Conservation (phyloP, 2,329 filamentous ascomycete genomes). For the Verticillium dahliae region DNA sequence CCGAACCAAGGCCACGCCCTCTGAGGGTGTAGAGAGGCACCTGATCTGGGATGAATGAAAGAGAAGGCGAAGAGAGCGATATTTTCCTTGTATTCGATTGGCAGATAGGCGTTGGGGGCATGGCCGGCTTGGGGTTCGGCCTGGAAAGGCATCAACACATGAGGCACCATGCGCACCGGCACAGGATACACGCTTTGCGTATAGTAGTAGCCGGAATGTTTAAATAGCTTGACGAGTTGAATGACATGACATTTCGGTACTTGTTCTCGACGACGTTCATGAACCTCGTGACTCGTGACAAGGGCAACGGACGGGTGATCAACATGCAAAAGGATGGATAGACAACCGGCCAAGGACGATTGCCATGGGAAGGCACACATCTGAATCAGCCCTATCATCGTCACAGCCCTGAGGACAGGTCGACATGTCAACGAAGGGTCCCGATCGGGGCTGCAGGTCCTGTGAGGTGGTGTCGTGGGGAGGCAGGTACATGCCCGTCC, state of each 20-base stretch:
- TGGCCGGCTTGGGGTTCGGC: background rate
- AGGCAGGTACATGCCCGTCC: no score
- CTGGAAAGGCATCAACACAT: background rate
- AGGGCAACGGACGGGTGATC: no score
- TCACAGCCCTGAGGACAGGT: background rate
- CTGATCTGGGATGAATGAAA: background rate
- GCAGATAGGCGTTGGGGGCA: background rate
- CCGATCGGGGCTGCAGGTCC: background rate
- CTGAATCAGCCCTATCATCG: background rate
- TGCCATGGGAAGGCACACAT: no score
- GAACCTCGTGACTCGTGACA: no score
- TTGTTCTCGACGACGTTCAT: background rate
- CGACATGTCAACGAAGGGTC: background rate
- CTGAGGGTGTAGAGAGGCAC: background rate
- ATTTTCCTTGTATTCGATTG: conserved; percentile 1
- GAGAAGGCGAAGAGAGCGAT: background rate
- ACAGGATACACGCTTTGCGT: background rate
- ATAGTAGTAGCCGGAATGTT: background rate
- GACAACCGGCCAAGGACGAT: no score
- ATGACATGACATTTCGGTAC: background rate
- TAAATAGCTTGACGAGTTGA: background rate
- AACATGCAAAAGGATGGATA: no score
- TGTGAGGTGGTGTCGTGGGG: background rate
- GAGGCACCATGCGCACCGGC: background rate
- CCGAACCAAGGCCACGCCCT: conserved; percentile 28